Percentiles rank a stretch among this genome's conserved stretches.
Evolutionary conservation across 495 filamentous ascomycete species (phyloP).

Genomic region (Xylaria castorea): DNA sequence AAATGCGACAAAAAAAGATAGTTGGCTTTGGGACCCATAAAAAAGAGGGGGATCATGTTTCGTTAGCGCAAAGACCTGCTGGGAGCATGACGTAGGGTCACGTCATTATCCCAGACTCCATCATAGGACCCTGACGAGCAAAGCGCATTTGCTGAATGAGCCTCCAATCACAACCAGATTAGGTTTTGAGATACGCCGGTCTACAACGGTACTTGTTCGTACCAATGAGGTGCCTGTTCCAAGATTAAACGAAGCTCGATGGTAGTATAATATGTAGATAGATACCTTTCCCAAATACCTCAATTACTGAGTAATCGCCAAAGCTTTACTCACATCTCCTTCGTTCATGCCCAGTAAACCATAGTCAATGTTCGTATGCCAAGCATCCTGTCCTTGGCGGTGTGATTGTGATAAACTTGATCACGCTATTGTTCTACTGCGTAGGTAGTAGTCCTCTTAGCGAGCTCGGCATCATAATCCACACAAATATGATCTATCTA

Average conservation of each 20-base stretch:
- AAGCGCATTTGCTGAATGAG: slow-evolving; percentile 16
- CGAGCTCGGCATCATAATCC: not conserved
- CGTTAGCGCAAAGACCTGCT: slow-evolving; percentile 4
- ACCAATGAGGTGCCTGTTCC: not conserved
- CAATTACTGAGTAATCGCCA: not conserved
- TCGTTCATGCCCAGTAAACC: not conserved
- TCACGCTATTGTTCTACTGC: slow-evolving; percentile 1
- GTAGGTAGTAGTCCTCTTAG: not conserved
- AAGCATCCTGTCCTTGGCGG: not conserved
- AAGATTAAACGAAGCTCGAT: not conserved
- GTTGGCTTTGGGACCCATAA: not conserved
- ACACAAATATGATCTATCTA: not conserved
- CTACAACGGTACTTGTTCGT: not conserved
- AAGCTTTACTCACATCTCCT: not conserved
- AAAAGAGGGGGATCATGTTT: not conserved
- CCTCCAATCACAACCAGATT: slow-evolving; percentile 9
- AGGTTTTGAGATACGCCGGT: slow-evolving; percentile 6
- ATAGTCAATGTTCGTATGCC: not conserved
- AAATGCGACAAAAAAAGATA: not conserved
- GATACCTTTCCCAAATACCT: not conserved
- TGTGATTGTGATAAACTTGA: slow-evolving; percentile 13
- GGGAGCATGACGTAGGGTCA: slow-evolving; percentile 22
- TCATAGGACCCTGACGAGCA: slow-evolving; percentile 25
- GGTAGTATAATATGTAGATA: not conserved
- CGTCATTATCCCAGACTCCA: slow-evolving; percentile 18